Evolutionary conservation across 2,329 filamentous ascomycete species (phyloP).

Genomic region (Stachybotrys chartarum): DNA sequence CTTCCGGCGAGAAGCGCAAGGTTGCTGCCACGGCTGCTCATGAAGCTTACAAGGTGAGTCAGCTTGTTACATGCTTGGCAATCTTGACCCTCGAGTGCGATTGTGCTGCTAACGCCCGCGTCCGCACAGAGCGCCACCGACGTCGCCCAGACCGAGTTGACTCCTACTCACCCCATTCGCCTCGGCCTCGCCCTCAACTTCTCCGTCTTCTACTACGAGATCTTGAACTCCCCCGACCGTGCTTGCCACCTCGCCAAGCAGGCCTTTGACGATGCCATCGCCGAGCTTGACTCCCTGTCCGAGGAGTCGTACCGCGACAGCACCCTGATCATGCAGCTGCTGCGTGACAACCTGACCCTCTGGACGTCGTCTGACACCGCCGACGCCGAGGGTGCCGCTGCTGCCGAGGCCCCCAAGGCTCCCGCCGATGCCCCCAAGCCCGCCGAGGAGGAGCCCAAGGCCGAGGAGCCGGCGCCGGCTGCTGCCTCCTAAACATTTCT

Average conservation of each 20-base stretch:
- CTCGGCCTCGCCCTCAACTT: slow-evolving; percentile 97
- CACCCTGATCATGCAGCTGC: slow-evolving; percentile 97
- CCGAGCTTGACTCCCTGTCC: slow-evolving; percentile 92
- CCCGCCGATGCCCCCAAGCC: slow-evolving; percentile 46
- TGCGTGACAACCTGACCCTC: slow-evolving; percentile 94
- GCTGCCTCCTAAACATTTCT: slow-evolving; percentile 44
- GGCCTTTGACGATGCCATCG: slow-evolving; percentile 97
- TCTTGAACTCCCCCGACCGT: slow-evolving; percentile 94
- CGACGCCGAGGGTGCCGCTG: slow-evolving; percentile 62
- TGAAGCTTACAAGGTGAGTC: slow-evolving; percentile 91
- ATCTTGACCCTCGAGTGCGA: slow-evolving; percentile 10
- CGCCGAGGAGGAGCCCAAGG: slow-evolving; percentile 36
- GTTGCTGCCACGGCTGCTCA: slow-evolving; percentile 77
- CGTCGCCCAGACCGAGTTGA: slow-evolving; percentile 94
- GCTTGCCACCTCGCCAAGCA: slow-evolving; percentile 99
- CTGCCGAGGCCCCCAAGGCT: slow-evolving; percentile 51
- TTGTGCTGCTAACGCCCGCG: slow-evolving; percentile 6
- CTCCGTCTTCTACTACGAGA: slow-evolving; percentile 99
- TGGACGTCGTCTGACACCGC: slow-evolving; percentile 91
- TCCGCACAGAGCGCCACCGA: slow-evolving; percentile 78
- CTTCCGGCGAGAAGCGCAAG: slow-evolving; percentile 88
- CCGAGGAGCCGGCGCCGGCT: slow-evolving; percentile 33
- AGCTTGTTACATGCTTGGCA: slow-evolving; percentile 16
- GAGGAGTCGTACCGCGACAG: slow-evolving; percentile 98
- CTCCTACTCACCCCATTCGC: slow-evolving; percentile 95